Base-by-base conservation (phyloP, 441 rosid species). In the Isatis lusitanica region DNA sequence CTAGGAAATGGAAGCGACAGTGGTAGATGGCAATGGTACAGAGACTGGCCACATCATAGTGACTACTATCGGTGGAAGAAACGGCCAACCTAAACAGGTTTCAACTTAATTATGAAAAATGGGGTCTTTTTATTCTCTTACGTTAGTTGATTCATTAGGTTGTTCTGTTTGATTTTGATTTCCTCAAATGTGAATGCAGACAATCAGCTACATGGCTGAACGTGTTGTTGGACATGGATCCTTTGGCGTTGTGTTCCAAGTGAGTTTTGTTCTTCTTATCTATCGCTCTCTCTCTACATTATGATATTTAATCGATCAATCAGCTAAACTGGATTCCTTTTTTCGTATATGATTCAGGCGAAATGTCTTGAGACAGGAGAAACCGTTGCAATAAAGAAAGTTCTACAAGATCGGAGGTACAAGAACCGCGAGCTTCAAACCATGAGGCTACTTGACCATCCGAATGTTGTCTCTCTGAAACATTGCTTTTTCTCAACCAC, bases 191-290 rank as follows among this genome's bases (percentile, higher is more conserved):
- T 28, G 36, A 75, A 74, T 79, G 15, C 82, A 94, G 99, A 90
- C 98, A 3, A 94, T 94, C 62, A 94, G 98, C 83, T 94, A 92
- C 82, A 94, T 94, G 98, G 99, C 99, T 11, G 99, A 94, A 73
- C 98, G 94, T 43, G 93, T 87, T 63, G 98, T 94, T 69, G 99
- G 99, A 36, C 93, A 92, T 1, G 99, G 99, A 66, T 92, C 99
- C 58, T 94, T 94, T 66, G 99, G 99, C 10, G 97, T 94, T 80
- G 99, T 92, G 38, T 94, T 92, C 67, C 98, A 94, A 91, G 99
- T 92, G 57, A 73, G 80, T 69, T 21, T 40, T 60, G 59, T 60
- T 47, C 53, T 6, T 17, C 44, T 26, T 40, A 18, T 55, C 39
- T 44, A 50, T 68, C 3, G 0, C 55, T 55, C 43, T 63, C 43